A percentile compares a stretch with the other conserved stretches of the same genome.
These are phyloP conservation scores for Bipolaris bicolor DNA, from an alignment of 2,329 filamentous ascomycete genomes.

Conservation along the genomic window DNA sequence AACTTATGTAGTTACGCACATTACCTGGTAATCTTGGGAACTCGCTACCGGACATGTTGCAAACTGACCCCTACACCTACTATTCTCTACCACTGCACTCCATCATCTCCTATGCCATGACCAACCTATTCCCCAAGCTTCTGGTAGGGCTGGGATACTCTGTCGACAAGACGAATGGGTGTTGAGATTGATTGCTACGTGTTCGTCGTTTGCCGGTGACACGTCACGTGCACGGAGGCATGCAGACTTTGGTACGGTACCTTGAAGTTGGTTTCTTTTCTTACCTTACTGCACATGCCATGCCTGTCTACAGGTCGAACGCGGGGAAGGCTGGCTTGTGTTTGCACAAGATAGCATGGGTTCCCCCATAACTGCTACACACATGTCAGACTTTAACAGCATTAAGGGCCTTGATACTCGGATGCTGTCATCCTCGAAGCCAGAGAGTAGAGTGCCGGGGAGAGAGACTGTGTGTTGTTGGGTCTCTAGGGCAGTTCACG, in stretches of 20 bases:
- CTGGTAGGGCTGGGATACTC: neutral
- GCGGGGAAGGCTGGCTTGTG: neutral
- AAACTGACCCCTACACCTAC: neutral
- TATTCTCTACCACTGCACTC: neutral
- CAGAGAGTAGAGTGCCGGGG: neutral
- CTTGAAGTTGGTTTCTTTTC: neutral
- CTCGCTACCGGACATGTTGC: neutral
- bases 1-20: neutral
- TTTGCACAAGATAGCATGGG: neutral
- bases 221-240: constrained; percentile 1
- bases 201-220: neutral
- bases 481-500: neutral
- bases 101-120: neutral
- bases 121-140: neutral
- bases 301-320: neutral
- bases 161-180: neutral
- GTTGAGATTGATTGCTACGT: neutral
- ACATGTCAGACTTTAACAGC: neutral
- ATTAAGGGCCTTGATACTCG: neutral
- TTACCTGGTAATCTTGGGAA: too few relatives aligned
- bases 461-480: neutral
- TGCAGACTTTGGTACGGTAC: neutral
- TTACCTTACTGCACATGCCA: neutral
- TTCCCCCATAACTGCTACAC: neutral
- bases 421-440: too few relatives aligned